Base-by-base conservation (phyloP, 2,329 filamentous ascomycete genomes). In the Aspergillus alliaceus region DNA sequence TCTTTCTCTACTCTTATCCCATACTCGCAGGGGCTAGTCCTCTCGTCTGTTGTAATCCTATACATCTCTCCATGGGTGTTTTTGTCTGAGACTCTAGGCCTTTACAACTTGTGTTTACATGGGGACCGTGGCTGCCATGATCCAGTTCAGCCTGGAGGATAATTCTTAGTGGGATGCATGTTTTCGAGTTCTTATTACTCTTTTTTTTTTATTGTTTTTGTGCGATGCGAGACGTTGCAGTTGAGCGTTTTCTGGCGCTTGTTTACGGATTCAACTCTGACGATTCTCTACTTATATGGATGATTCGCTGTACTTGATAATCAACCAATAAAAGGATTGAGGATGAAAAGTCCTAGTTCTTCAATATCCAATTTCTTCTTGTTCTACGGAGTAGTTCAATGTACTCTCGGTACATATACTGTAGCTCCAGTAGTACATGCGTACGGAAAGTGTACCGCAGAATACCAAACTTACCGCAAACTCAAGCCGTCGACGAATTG, bases 11-110 rank as follows among this genome's bases (percentile, higher is more conserved):
- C 48, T 56, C 55, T 58, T 52, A 34, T 55, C 51, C n/a, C 24
- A 25, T 48, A 48, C 27, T 53, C 32, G 34, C 24, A 42, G 51
- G 27, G 52, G 31, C 52, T 51, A 51, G 47, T 7, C 46, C 44
- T 22, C 53, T 51, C 20, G 40, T 51, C 15, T 42, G 51, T 49
- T 55, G 44, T 48, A 48, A 48, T 57, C 48, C 50, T 50, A 11
- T 59, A 47, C 53, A 42, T 59, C 53, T 57, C 58, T 53, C 39
- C 46, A 54, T 32, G 35, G 56, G 27, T 40, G 56, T 40, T 51
- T 42, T 25, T 62, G 60, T 62, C 60, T 57, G 56, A 62, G 57
- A 54, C 51, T 51, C 53, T 27, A 31, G 54, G 37, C 49, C 44
- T 31, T 48, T 32, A 15, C 44, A 48, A 32, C 44, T 22, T 18